Conservation (phyloP, 2,329 filamentous ascomycete species). For the Cladosporium sp. region DNA sequence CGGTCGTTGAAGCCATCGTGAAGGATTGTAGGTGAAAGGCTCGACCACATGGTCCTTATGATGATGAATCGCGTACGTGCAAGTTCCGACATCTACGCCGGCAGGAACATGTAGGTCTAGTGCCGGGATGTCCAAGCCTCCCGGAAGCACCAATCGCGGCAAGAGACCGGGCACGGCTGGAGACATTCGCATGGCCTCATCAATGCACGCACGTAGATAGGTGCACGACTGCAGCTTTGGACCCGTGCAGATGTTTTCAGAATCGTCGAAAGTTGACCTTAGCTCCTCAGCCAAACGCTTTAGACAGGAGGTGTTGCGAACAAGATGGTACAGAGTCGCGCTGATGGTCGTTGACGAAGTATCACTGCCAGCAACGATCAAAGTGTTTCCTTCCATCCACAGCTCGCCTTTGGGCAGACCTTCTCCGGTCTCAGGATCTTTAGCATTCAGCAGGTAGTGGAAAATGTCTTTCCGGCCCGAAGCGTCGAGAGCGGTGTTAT, state of each 20-base stretch:
- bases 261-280: conserved; percentile 37
- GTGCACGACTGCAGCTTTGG: conserved; percentile 36
- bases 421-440: conserved; percentile 41
- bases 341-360: conserved; percentile 41
- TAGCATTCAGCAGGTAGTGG: conserved; percentile 26
- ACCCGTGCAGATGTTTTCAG: conserved; percentile 34
- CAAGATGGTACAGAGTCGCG: conserved; percentile 47
- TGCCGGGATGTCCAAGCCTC: conserved; percentile 33
- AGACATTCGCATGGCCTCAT: conserved; percentile 50
- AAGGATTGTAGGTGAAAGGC: conserved; percentile 32
- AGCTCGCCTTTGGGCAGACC: conserved; percentile 43
- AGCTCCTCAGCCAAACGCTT: conserved; percentile 37
- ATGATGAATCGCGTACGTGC: conserved; percentile 40
- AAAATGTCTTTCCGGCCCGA: conserved; percentile 31
- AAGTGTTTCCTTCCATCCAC: conserved; percentile 50
- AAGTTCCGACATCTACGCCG: conserved; percentile 37
- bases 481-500: conserved; percentile 23
- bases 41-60: conserved; percentile 33
- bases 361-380: conserved; percentile 51
- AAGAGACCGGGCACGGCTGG: conserved; percentile 43
- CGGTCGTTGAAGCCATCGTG: conserved; percentile 28
- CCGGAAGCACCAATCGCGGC: conserved; percentile 36
- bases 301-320: conserved; percentile 40
- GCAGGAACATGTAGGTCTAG: conserved; percentile 39
- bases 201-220: conserved; percentile 50